Conservation (phyloP, 192 early-diverging fungal species). For the Rhizoclosmatium sp. region DNA sequence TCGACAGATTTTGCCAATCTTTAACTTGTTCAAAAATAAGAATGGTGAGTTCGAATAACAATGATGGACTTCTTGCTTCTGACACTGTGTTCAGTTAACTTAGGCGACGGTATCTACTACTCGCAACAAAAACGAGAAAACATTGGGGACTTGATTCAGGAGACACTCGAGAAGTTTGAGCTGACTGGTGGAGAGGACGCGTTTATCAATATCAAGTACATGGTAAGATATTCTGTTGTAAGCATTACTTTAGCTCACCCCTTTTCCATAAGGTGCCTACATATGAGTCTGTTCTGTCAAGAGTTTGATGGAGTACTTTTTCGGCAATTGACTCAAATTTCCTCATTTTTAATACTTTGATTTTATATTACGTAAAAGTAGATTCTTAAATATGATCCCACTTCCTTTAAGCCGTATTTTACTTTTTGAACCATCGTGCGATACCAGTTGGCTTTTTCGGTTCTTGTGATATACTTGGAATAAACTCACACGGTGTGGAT, state of each 20-base stretch:
- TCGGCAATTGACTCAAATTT: background rate
- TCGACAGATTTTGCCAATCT: constrained; percentile 68
- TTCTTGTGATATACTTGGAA: background rate
- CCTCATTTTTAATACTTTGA: too few relatives aligned
- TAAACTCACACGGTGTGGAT: constrained; percentile 8
- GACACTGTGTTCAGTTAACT: constrained; percentile 53
- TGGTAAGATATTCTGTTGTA: constrained; percentile 53
- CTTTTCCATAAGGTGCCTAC: constrained; percentile 40
- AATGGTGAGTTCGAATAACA: constrained; percentile 52
- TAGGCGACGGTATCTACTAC: constrained; percentile 72
- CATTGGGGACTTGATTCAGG: constrained; percentile 72
- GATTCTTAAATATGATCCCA: background rate
- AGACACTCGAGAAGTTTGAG: constrained; percentile 72
- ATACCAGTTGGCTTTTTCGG: background rate
- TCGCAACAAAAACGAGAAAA: constrained; percentile 72
- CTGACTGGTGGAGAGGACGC: constrained; percentile 70
- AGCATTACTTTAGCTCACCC: background rate
- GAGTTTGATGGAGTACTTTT: constrained; percentile 31
- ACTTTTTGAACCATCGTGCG: background rate
- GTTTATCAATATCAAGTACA: constrained; percentile 77
- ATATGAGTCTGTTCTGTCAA: constrained; percentile 49
- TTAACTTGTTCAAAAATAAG: constrained; percentile 72
- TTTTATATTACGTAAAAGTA: too few relatives aligned
- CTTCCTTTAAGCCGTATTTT: background rate
- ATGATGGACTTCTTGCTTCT: constrained; percentile 1